Base-by-base conservation (phyloP, 768 basidiomycete genomes). In the Russula sp. region DNA sequence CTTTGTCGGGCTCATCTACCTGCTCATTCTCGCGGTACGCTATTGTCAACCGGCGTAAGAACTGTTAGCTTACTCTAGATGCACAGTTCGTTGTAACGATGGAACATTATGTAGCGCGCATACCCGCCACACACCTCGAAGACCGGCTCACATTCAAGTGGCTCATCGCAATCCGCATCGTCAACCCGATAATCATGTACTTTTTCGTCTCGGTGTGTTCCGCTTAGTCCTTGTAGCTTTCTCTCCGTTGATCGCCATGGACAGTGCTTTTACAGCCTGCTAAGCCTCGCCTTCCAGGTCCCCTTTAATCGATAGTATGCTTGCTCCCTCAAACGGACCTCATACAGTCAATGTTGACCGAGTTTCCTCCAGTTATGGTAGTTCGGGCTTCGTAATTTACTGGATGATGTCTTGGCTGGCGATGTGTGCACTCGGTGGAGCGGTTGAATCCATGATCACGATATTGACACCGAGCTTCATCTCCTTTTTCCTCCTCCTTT, bases 361-460 rank as follows among this genome's bases (percentile, higher is more conserved):
- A 57, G 7, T 16, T 36, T 22, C 56, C n/a, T 22, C 26, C 78
- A 72, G 81, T 61, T 84, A 80, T 56, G 82, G 82, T 20, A 72
- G 72, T 46, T 73, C 73, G 0, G 87, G 87, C 0, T 85, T 88
- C 67, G 65, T 87, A 38, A 74, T 87, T 30, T 87, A 83, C 70
- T 88, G 87, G 87, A 85, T 86, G 83, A 74, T 86, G 64, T 82
- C 81, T 62, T 87, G 79, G 76, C 46, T 76, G 42, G 81, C 77
- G 44, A 88, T 87, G 85, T 71, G 79, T 9, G 77, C 84, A 0
- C 74, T 84, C 44, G 87, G 87, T 8, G 75, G 88, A 9, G 85
- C 84, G 0, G 65, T 88, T 18, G 87, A 89, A 66, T 73, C 85
- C 5, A 72, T 86, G 72, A 72, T 86, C 40, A 84, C 82, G 2